phyloP scores from a whole-genome alignment of 2,329 filamentous ascomycete species.

The Colletotrichum phormii region DNA sequence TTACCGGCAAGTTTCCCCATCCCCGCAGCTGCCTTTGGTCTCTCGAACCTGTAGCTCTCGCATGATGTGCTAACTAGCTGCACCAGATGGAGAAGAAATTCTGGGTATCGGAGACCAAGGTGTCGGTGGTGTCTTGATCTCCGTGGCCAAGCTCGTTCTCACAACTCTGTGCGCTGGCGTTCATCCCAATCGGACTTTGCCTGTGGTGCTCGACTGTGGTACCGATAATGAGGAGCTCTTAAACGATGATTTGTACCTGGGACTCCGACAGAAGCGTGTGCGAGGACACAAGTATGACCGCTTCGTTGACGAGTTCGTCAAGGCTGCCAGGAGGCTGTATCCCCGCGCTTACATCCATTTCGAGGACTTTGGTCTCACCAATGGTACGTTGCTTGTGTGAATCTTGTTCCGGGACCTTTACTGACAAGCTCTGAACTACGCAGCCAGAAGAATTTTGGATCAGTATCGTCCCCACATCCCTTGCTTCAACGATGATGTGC shows the following conservation, averaged over 20 bases:
- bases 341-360: slow-evolving; percentile 89
- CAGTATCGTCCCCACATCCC: slow-evolving; percentile 78
- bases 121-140: slow-evolving; percentile 86
- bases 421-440: not conserved
- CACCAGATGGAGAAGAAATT: slow-evolving; percentile 73
- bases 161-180: slow-evolving; percentile 90
- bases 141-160: slow-evolving; percentile 83
- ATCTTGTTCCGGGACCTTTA: not conserved
- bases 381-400: slow-evolving; percentile 57
- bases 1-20: slow-evolving; percentile 70
- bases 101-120: slow-evolving; percentile 92
- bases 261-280: slow-evolving; percentile 73
- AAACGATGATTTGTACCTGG: slow-evolving; percentile 83
- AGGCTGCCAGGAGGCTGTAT: slow-evolving; percentile 74
- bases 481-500: slow-evolving; percentile 93
- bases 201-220: slow-evolving; percentile 87
- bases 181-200: slow-evolving; percentile 81
- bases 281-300: slow-evolving; percentile 79
- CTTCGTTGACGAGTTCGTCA: slow-evolving; percentile 81
- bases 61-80: slow-evolving; percentile 31
- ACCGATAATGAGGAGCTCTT: slow-evolving; percentile 83
- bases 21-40: not conserved
- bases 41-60: not conserved
- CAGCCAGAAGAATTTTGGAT: slow-evolving; percentile 79
- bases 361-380: slow-evolving; percentile 85